Evolutionary conservation across 2,329 filamentous ascomycete genomes (phyloP).

Genomic region (Diaporthe velutina): DNA sequence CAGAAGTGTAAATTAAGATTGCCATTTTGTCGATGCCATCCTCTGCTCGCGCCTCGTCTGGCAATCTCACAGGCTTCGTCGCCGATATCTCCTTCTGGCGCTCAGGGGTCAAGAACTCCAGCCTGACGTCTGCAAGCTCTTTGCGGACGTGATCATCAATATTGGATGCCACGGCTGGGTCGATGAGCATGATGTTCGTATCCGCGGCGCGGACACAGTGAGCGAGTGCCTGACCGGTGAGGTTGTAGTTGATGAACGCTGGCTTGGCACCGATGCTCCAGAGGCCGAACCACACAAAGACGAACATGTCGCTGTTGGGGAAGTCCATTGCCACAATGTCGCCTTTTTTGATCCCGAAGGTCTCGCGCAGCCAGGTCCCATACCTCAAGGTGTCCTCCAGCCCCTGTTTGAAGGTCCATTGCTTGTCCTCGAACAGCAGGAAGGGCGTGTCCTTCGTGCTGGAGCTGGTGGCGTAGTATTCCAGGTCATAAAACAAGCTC

Average conservation of each 20-base stretch:
- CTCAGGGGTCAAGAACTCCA: conserved; percentile 72
- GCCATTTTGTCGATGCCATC: conserved; percentile 69
- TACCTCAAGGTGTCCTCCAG: conserved; percentile 81
- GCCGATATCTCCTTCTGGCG: conserved; percentile 67
- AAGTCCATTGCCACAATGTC: conserved; percentile 87
- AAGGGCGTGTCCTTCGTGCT: conserved; percentile 68
- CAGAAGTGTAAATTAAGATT: conserved; percentile 86
- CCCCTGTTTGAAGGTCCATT: conserved; percentile 80
- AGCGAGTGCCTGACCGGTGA: conserved; percentile 76
- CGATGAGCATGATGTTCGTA: conserved; percentile 77
- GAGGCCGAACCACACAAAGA: conserved; percentile 81
- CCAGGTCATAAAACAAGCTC: conserved; percentile 82
- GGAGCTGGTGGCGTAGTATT: conserved; percentile 69
- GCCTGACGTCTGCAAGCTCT: conserved; percentile 63
- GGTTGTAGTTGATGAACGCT: conserved; percentile 90
- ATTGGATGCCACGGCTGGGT: conserved; percentile 68
- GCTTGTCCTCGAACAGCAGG: conserved; percentile 76
- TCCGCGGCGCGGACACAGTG: conserved; percentile 81
- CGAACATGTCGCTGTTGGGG: conserved; percentile 83
- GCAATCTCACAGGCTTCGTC: conserved; percentile 66
- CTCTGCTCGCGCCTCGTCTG: conserved; percentile 68
- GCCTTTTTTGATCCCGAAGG: conserved; percentile 72
- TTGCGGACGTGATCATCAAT: conserved; percentile 69
- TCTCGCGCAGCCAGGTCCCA: conserved; percentile 79
- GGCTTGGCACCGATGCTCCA: conserved; percentile 88